Base-by-base conservation (phyloP, 192 early-diverging fungal species). In the Chytriomyces sp. region DNA sequence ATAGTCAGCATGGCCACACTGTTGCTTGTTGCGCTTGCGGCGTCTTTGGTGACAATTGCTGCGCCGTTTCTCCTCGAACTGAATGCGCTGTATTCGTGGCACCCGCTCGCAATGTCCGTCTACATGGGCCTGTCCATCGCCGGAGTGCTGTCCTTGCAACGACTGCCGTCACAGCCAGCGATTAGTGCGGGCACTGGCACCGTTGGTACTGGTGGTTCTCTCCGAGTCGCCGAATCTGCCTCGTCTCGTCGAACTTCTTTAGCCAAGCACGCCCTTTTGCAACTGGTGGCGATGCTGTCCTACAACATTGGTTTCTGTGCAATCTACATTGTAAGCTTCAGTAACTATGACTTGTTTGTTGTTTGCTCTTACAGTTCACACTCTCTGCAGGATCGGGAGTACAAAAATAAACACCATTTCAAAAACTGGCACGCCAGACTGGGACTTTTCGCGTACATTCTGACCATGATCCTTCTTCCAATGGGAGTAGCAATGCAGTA, bases 341-440 rank as follows among this genome's bases (percentile, higher is more conserved):
- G 13, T 57, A n/a, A 57, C 53, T 5, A 13, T 20, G 13, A 20
- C 53, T 20, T n/a, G 13, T 57, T 1, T 1, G 16, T 20, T 57
- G 13, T 5, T 57, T 57, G 13, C 53, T 57, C 13, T n/a, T 3
- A 20, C 35, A 57, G 16, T n/a, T 57, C 16, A 57, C 20, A 3
- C 5, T 57, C 20, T 13, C 13, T 57, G 13, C 62, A 64, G 60
- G 50, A 64, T n/a, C 53, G 60, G 49, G 46, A 60, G 28, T 18
- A 65, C 44, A 64, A 75, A 28, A 48, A 48, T 6, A 75, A 75
- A 35, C 16, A 43, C 28, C 73, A 75, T 50, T 75, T 64, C 46
- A 7, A 66, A 28, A 50, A 49, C 7, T 66, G 50, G 20, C 73
- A 75, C 46, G 28, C 20, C 7, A 61, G 11, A n/a, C 26, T 18